Base-by-base conservation (phyloP, 2,329 filamentous ascomycete genomes). In the Aspergillus sp. region DNA sequence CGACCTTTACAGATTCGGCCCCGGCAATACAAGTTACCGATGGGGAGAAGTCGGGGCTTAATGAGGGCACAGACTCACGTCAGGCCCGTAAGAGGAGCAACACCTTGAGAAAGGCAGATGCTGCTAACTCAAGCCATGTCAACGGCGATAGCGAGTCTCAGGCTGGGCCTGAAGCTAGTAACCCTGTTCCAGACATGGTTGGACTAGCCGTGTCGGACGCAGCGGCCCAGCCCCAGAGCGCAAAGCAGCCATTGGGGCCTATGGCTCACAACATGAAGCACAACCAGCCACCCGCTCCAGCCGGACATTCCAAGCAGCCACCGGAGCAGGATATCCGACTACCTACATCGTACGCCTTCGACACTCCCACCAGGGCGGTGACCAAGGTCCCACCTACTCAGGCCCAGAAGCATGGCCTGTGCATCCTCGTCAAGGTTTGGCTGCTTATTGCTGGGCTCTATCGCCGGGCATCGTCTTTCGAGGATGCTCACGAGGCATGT, bases 391-490 rank as follows among this genome's bases (percentile, higher is more conserved):
- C 82, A 2, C 73, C 77, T 19, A 63, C 80, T 8, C 81, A 85
- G 62, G 80, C 82, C 53, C 81, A 84, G 54, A 82, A 82, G 57
- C 84, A 86, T 60, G 83, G 81, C 15, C 77, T 86, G 11, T 80
- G 81, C 4, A 71, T 88, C 10, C 76, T 99, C 15, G 81, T 92
- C 19, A 89, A 89, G 65, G 88, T 97, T 32, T 99, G 95, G 95
- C 82, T 97, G 8, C 89, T 95, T 72, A 92, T 97, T 62, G 90
- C 92, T 2, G 90, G 90, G 0, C 88, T 98, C 65, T 99, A 98
- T 72, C 86, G 92, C 27, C 86, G 92, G 56, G 91, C 94, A 7
- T 85, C 85, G 8, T 87, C 96, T 80, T 86, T 87, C 58, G 89
- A 93, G 19, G 94, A 98, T 73, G 88, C 90, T 11, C 86, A 86